Evolutionary conservation across 306 rosid species (phyloP).

Genomic region (Oemleria cerasiformis): DNA sequence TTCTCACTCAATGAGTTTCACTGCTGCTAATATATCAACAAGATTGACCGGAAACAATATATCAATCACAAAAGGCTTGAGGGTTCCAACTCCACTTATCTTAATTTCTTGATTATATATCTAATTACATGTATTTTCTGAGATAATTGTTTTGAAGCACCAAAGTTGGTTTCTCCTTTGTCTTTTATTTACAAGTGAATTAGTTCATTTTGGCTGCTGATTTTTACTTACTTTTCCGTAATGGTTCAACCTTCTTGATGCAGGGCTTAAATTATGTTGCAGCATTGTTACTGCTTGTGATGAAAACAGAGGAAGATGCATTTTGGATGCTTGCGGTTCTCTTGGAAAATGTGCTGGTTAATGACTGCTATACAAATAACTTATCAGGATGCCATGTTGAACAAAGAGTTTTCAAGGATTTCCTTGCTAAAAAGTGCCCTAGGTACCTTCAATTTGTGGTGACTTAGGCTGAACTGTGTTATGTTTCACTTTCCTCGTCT

Average conservation of each 20-base stretch:
- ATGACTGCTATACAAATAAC: slow-evolving; percentile 90
- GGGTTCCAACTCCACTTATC: not conserved
- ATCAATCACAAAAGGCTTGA: not conserved
- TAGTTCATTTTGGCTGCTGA: not conserved
- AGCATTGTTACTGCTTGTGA: slow-evolving; percentile 87
- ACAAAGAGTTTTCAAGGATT: slow-evolving; percentile 93
- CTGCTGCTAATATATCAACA: not conserved
- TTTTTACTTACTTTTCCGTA: slow-evolving; percentile 4
- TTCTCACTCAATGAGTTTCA: not conserved
- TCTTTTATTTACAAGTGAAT: not conserved
- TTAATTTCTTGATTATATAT: not conserved
- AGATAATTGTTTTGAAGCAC: not conserved
- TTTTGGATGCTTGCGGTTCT: slow-evolving; percentile 99
- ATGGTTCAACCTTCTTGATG: slow-evolving; percentile 24
- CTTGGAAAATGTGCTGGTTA: slow-evolving; percentile 88
- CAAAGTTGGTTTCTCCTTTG: not conserved
- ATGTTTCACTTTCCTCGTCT: slow-evolving; percentile 11
- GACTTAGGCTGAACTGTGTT: slow-evolving; percentile 3
- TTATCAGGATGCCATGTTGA: slow-evolving; percentile 99
- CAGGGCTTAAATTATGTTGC: slow-evolving; percentile 99
- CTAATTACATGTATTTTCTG: not conserved
- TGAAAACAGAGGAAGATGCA: slow-evolving; percentile 99
- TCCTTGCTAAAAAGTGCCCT: slow-evolving; percentile 77
- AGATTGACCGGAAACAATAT: not conserved
- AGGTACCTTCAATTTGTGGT: slow-evolving; percentile 46